Conservation (phyloP, 371 early-diverging fungal genomes). For the Dichotomocladium elegans region DNA sequence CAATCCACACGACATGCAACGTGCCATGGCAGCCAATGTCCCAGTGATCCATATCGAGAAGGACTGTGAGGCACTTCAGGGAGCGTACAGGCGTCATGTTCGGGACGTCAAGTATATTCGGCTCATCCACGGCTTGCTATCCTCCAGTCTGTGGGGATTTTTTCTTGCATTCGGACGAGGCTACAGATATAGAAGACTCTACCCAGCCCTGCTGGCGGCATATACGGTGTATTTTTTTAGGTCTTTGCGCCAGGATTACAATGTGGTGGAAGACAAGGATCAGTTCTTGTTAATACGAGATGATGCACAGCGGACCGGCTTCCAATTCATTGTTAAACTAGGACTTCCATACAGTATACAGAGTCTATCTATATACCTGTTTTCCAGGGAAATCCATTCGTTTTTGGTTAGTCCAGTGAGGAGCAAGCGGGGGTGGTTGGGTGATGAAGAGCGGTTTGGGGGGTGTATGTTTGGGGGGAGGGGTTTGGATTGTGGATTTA, state of each 20-base stretch:
- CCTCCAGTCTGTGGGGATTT: conserved; percentile 8
- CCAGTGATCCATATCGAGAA: conserved; percentile 34
- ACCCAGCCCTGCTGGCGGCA: conserved; percentile 5
- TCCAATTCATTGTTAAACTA: conserved; percentile 2
- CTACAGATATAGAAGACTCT: neutral
- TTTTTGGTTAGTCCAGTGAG: too few relatives aligned
- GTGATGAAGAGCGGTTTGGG: too few relatives aligned
- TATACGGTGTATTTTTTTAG: conserved; percentile 11
- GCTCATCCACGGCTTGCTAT: neutral
- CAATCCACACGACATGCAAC: conserved; percentile 29
- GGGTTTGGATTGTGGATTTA: too few relatives aligned
- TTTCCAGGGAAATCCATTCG: neutral
- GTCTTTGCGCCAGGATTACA: conserved; percentile 9
- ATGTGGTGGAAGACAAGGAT: neutral
- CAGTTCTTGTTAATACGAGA: conserved; percentile 17
- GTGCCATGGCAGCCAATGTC: conserved; percentile 17
- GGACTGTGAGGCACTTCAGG: conserved; percentile 26
- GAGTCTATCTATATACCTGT: conserved; percentile 1
- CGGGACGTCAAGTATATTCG: conserved; percentile 2
- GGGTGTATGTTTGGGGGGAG: too few relatives aligned
- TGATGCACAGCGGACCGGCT: conserved; percentile 7
- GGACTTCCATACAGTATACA: conserved; percentile 5
- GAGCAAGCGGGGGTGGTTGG: too few relatives aligned
- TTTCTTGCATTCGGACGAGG: neutral
- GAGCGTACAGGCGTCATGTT: conserved; percentile 18